Conservation (phyloP, 2,329 filamentous ascomycete genomes). For the Fusarium phyllophilum region DNA sequence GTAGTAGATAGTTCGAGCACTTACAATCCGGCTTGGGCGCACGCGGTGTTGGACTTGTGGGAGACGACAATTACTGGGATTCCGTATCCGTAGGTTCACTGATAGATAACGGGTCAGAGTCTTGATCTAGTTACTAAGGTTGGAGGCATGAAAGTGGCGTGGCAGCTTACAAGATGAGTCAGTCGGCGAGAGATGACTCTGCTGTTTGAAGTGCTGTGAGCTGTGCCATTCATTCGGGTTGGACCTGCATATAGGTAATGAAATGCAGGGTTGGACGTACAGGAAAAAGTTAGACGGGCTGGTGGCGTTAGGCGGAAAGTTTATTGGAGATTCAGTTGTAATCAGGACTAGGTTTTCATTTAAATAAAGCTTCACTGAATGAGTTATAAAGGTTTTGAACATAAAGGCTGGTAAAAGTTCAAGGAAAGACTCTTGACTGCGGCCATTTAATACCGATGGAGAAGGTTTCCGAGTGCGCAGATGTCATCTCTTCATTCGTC, state of each 20-base stretch:
- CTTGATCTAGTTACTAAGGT: no score
- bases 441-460: slow-evolving; percentile 6
- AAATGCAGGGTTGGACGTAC: not conserved
- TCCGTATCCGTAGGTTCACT: no score
- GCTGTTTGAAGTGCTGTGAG: not conserved
- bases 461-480: not conserved
- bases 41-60: no score
- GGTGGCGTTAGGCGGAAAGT: not conserved
- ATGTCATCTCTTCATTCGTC: not conserved
- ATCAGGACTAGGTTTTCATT: not conserved
- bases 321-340: not conserved
- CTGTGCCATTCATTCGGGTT: rapidly evolving
- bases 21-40: no score
- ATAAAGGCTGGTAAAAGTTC: no score
- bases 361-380: not conserved
- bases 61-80: no score
- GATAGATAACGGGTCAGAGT: no score
- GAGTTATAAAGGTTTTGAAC: not conserved
- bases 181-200: not conserved
- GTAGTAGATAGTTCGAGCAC: no score
- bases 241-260: rapidly evolving
- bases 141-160: not conserved
- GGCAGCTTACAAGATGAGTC: not conserved
- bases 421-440: not conserved
- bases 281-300: not conserved